phyloP scores from a whole-genome alignment of 371 early-diverging fungal genomes.

The Mortierella sp. region DNA sequence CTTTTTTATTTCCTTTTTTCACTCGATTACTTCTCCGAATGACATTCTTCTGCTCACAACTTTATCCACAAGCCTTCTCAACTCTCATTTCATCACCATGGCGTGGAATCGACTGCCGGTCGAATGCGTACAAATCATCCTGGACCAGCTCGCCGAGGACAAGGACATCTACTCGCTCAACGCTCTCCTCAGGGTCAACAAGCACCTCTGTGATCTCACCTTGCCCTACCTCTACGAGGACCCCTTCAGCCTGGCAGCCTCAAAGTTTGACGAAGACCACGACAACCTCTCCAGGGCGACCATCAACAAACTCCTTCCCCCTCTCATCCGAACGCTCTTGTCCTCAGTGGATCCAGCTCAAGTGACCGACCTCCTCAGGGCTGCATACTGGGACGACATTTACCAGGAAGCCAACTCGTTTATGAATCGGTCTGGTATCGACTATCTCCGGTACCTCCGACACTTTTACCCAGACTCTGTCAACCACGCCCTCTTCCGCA shows the following conservation, averaged over 20 bases:
- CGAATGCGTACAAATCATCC: slow-evolving; percentile 31
- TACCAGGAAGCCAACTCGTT: not conserved
- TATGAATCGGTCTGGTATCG: slow-evolving; percentile 15
- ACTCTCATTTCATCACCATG: not conserved
- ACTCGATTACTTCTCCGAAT: not conserved
- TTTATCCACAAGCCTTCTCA: not conserved
- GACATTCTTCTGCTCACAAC: not conserved
- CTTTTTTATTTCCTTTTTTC: not conserved
- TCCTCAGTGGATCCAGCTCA: not conserved
- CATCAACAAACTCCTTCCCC: not conserved
- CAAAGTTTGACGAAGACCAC: not conserved
- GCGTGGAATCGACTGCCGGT: slow-evolving; percentile 12
- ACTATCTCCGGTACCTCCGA: slow-evolving; percentile 21
- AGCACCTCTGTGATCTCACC: slow-evolving; percentile 1
- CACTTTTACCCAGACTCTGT: slow-evolving; percentile 2
- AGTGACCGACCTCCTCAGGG: not conserved
- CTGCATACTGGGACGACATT: not conserved
- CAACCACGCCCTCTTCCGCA: slow-evolving; percentile 5
- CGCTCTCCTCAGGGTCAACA: slow-evolving; percentile 17
- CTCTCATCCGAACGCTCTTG: slow-evolving; percentile 1
- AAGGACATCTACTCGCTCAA: slow-evolving; percentile 17
- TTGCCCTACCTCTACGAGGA: slow-evolving; percentile 33
- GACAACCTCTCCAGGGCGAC: not conserved
- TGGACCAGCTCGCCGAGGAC: slow-evolving; percentile 7
- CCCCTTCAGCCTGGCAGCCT: slow-evolving; percentile 22